Percentiles rank a stretch among this genome's conserved stretches.
These are phyloP conservation scores for Aspergillaceae sp. DNA, from an alignment of 2,329 filamentous ascomycete genomes.

Conservation along the genomic window DNA sequence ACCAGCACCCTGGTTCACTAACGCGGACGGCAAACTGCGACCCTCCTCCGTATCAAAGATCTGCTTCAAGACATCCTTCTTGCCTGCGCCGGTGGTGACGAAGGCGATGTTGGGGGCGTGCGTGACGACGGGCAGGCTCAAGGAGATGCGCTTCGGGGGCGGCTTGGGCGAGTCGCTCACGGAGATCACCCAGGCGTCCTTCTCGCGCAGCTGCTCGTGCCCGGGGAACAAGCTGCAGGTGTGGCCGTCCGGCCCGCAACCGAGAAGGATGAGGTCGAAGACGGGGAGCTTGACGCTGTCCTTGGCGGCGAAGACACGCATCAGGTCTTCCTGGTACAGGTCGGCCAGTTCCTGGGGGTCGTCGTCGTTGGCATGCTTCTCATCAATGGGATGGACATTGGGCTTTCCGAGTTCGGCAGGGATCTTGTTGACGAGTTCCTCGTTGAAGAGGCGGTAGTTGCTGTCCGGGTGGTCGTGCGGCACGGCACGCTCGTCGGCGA, in stretches of 20 bases:
- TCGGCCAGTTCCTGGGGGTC: constrained; percentile 90
- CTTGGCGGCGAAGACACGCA: constrained; percentile 76
- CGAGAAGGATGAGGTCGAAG: constrained; percentile 88
- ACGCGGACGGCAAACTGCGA: constrained; percentile 66
- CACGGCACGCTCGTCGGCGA: constrained; percentile 93
- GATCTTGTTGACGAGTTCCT: constrained; percentile 81
- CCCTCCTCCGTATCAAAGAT: constrained; percentile 78
- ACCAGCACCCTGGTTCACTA: constrained; percentile 76
- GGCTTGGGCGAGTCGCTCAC: constrained; percentile 95
- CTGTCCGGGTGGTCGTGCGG: constrained; percentile 86
- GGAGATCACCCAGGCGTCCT: constrained; percentile 81
- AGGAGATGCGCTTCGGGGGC: constrained; percentile 78
- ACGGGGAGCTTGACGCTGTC: constrained; percentile 92
- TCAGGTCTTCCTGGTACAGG: constrained; percentile 81
- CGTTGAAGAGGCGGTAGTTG: constrained; percentile 83
- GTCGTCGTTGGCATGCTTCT: constrained; percentile 57
- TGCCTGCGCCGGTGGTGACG: constrained; percentile 78
- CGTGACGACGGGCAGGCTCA: constrained; percentile 82
- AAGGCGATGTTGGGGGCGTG: constrained; percentile 83
- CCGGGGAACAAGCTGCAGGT: constrained; percentile 94
- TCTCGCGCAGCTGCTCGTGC: constrained; percentile 77
- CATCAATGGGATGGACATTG: constrained; percentile 70
- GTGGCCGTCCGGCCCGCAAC: constrained; percentile 92
- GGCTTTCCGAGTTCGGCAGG: constrained; percentile 59
- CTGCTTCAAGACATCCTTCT: constrained; percentile 84